Evolutionary conservation across 108 stramenopile genomes (phyloP).

Genomic region (Parietichytrium sp.): DNA sequence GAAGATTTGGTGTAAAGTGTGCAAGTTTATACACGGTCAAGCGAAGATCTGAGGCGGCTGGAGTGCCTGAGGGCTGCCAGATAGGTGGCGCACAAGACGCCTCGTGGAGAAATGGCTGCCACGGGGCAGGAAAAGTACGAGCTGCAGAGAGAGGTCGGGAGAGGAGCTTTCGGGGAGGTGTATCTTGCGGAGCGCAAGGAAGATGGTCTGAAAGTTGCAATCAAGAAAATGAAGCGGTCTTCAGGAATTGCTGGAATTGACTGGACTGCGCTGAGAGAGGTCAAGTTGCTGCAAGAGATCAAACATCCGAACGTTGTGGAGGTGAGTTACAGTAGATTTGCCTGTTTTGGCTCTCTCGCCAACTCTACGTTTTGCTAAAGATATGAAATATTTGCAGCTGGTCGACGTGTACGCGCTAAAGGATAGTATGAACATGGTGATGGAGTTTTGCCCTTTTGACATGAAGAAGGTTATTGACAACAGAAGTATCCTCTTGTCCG

Average conservation of each 20-base stretch:
- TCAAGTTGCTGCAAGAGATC: not conserved
- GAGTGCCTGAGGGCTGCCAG: too few species aligned
- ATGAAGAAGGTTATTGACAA: constrained; percentile 36
- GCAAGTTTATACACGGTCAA: too few species aligned
- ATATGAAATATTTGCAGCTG: not conserved
- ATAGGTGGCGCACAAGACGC: too few species aligned
- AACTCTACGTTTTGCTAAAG: too few species aligned
- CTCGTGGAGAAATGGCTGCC: too few species aligned
- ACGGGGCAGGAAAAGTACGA: not conserved
- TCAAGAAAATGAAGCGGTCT: constrained; percentile 29
- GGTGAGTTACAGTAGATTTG: not conserved
- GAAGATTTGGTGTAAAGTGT: too few species aligned
- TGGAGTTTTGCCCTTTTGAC: constrained; percentile 36
- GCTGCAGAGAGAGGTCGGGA: constrained; percentile 26
- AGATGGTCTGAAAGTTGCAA: constrained; percentile 32
- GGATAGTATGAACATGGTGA: constrained; percentile 37
- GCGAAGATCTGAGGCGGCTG: too few species aligned
- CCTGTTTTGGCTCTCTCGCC: too few species aligned
- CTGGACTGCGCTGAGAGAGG: constrained; percentile 37
- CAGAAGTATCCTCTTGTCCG: constrained; percentile 62
- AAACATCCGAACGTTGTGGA: constrained; percentile 14
- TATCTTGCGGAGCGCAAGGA: constrained; percentile 7
- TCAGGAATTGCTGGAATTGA: constrained; percentile 2
- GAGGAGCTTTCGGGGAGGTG: constrained; percentile 30
- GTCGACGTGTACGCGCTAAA: not conserved